phyloP scores from a whole-genome alignment of 345 rosid genomes.

The Clausena lansium region DNA sequence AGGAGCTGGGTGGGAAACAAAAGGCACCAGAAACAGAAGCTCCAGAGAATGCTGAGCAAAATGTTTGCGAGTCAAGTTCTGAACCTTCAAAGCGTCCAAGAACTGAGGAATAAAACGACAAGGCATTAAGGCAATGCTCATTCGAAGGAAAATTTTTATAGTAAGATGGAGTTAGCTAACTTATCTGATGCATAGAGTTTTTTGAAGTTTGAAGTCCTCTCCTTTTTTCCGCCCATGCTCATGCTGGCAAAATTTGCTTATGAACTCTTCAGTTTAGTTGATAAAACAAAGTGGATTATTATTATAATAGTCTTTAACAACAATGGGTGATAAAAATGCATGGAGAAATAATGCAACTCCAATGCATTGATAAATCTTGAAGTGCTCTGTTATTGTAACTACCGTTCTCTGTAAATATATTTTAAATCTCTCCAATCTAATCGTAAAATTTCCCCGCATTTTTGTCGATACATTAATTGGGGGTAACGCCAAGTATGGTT shows the following conservation, averaged over 20 bases:
- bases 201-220: slow-evolving; percentile 18
- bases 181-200: slow-evolving; percentile 22
- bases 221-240: slow-evolving; percentile 6
- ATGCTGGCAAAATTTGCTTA: slow-evolving; percentile 8
- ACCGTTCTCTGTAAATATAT: background rate
- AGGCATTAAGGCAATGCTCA: slow-evolving; percentile 15
- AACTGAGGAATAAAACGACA: slow-evolving; percentile 34
- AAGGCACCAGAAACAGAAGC: slow-evolving; percentile 25
- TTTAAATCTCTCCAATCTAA: background rate
- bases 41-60: slow-evolving; percentile 24
- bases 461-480: background rate
- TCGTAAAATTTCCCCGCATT: background rate
- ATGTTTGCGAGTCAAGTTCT: slow-evolving; percentile 23
- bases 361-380: background rate
- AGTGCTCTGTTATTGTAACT: background rate
- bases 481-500: background rate
- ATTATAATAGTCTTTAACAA: slow-evolving; percentile 11
- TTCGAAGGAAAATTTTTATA: slow-evolving; percentile 18
- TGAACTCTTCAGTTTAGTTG: slow-evolving; percentile 8
- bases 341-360: background rate
- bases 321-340: background rate
- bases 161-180: slow-evolving; percentile 30
- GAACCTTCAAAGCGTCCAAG: slow-evolving; percentile 56
- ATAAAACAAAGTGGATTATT: slow-evolving; percentile 17
- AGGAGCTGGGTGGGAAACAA: slow-evolving; percentile 26